Base-by-base conservation (phyloP, 352 stramenopile species). In the Phytophthora pluvialis region DNA sequence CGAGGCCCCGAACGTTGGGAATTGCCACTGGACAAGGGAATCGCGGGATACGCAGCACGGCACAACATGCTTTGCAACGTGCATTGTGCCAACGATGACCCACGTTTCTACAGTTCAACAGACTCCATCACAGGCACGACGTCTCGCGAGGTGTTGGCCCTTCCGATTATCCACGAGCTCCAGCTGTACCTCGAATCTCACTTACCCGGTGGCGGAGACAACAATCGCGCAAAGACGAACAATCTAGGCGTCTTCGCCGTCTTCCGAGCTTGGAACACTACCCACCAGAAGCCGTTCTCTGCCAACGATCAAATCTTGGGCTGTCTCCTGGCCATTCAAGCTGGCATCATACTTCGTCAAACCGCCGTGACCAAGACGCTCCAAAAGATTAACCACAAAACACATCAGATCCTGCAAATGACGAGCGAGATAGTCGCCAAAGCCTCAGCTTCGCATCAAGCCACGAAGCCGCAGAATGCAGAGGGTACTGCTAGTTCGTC, bases 291-390 rank as follows among this genome's bases (percentile, higher is more conserved):
- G 56, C 73, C 79, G 8, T 93, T 93, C 53, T 83, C 81, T 1
- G 5, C 75, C n/a, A 91, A 90, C 48, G 85, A 93, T 53, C 80
- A 91, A 64, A 90, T 93, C 51, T 51, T 91, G 0, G 79, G 70
- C n/a, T 62, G 65, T 10, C 55, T 93, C 0, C 60, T 91, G 12
- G 80, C 73, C 10, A 80, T 88, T 36, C 83, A 93, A 46, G 75
- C 83, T 1, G 85, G 81, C 1, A 77, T 80, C 25, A 58, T 91
- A 29, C 68, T 91, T 15, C 69, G 81, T 5, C 82, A 93, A 58
- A 76, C 75, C 6, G 55, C 66, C 31, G 75, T 81, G 52, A 62
- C 54, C 8, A 75, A 80, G 15, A 78, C 73, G 26, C 44, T 93
- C 11, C 77, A 91, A 29, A 79, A 78, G 31, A 77, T 87, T 36